A percentile compares a stretch with the other conserved stretches of the same genome.
Evolutionary conservation across 1,284 basidiomycete genomes (phyloP).

Genomic region (Chalciporus sp.): DNA sequence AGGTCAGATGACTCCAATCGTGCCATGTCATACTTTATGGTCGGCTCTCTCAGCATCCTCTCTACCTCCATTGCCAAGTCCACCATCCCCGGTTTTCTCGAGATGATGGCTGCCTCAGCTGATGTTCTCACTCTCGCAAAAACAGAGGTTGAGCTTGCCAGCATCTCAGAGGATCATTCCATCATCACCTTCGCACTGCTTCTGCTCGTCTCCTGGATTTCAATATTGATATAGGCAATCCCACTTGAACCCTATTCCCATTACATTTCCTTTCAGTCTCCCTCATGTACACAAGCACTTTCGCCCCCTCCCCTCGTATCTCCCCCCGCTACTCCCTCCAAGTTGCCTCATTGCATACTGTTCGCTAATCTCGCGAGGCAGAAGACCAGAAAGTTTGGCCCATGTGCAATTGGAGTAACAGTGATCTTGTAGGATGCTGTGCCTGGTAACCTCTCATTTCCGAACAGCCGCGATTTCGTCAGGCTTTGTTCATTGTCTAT

Average conservation of each 20-base stretch:
- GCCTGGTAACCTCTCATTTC: too few species aligned
- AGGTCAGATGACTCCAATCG: constrained; percentile 74
- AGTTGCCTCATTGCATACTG: too few species aligned
- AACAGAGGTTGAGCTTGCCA: constrained; percentile 91
- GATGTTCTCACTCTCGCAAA: constrained; percentile 98
- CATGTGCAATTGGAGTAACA: constrained; percentile 93
- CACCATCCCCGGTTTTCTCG: constrained; percentile 91
- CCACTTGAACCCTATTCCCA: too few species aligned
- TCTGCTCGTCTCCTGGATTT: too few species aligned
- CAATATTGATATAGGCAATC: too few species aligned
- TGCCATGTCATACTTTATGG: constrained; percentile 95
- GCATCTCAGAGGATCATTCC: constrained; percentile 97
- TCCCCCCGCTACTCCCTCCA: too few species aligned
- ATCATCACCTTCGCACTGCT: too few species aligned
- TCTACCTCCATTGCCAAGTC: constrained; percentile 95
- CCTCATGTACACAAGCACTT: too few species aligned
- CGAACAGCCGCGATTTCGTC: too few species aligned
- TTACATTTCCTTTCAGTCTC: too few species aligned
- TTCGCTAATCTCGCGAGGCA: constrained; percentile 75
- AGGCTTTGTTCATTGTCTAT: too few species aligned
- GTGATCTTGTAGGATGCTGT: constrained; percentile 89
- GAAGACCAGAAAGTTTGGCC: constrained; percentile 83
- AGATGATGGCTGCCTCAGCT: constrained; percentile 95
- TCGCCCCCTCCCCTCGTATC: too few species aligned
- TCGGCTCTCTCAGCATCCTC: constrained; percentile 93